Evolutionary conservation across 768 basidiomycete species (phyloP).

Genomic region (Strobilomyces confusus): DNA sequence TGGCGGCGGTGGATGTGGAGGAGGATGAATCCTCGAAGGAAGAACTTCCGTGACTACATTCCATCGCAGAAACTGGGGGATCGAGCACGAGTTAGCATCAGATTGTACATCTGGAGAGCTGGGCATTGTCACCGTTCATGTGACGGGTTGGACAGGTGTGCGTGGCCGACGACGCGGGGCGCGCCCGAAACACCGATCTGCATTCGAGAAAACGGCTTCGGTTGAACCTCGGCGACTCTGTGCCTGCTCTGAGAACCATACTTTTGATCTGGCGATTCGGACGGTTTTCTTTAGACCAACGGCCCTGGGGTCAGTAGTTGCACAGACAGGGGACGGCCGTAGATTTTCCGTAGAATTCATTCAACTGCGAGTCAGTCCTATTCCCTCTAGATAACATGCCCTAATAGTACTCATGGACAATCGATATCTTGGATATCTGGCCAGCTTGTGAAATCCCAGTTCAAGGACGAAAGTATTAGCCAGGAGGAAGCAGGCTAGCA

Average conservation of each 20-base stretch:
- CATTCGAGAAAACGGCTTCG: neutral
- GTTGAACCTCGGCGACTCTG: neutral
- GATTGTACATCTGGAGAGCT: no score
- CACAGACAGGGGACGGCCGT: neutral
- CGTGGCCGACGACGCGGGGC: no score
- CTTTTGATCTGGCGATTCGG: neutral
- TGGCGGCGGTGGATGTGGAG: no score
- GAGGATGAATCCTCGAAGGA: no score
- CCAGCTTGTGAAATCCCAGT: no score
- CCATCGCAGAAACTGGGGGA: no score
- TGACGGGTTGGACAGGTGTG: no score
- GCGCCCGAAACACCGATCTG: neutral
- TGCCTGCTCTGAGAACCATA: neutral
- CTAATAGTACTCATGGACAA: neutral
- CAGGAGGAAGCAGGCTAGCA: slow-evolving; percentile 90
- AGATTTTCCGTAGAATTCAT: neutral
- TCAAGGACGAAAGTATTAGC: slow-evolving; percentile 41
- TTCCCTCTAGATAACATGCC: neutral
- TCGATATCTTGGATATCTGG: neutral
- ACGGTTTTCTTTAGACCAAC: neutral
- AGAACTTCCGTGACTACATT: no score
- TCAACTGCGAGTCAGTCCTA: neutral
- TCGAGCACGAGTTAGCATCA: no score
- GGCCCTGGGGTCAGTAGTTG: no score
- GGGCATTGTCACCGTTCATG: no score